Evolutionary conservation across 192 early-diverging fungal species (phyloP), one percentile per base, ranked within the genome.

Genomic region (Coemansia guatemalensis): DNA sequence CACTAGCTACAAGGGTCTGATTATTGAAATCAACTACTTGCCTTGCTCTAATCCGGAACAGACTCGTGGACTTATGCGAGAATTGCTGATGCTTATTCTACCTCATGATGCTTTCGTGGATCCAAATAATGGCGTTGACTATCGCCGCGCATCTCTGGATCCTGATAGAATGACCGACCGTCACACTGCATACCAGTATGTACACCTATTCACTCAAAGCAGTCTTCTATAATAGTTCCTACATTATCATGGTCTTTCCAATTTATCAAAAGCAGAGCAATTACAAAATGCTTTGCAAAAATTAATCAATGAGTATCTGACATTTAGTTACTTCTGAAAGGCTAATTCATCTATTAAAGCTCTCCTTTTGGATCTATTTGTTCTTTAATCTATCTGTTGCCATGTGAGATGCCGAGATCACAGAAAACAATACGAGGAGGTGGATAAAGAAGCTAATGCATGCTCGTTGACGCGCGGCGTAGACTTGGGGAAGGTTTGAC

Each of bases 111-210:
- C 78, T 7, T 73, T 73, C 55, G 62, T 81, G 12, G 78, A 81
- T 23, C 60, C 66, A n/a, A 81, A 75, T n/a, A 51, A 48, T 35
- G 63, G 57, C 56, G 69, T 81, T 8, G 73, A 81, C 29, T 81
- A 75, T 32, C 69, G 61, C 8, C 56, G 73, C 12, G 78, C 78
- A 2, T 50, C 53, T 27, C 61, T 81, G 48, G 72, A 74, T 60
- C 72, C 73, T 0, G 12, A 49, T 7, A 11, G 69, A 14, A 81
- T 81, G 78, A 81, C 78, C 3, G 78, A 81, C 44, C 56, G 69
- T 22, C 78, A 81, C 53, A 81, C 78, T 8, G 78, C 78, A 20
- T 75, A 75, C 57, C 78, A 81, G 55, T 81, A 81, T 56, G 73
- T 81, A 22, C 61, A 81, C 41, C 30, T 81, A 32, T 81, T 81